Evolutionary conservation across 495 filamentous ascomycete species (phyloP).

Genomic region (Hypoxylon rickii): DNA sequence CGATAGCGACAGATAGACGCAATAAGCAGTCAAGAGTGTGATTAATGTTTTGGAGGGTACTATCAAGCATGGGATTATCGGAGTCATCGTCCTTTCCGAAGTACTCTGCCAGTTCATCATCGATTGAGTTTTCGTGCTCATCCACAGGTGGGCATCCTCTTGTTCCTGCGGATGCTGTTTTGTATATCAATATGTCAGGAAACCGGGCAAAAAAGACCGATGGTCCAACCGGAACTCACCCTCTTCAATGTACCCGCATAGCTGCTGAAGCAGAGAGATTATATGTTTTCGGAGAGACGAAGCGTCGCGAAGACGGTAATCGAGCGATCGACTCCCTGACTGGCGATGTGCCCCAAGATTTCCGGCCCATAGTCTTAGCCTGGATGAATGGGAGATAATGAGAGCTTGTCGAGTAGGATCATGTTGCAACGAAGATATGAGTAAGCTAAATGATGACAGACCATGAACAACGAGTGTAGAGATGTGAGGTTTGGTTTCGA

Average conservation of each 20-base stretch:
- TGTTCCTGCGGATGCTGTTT: not conserved
- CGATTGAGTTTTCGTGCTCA: not conserved
- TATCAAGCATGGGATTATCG: not conserved
- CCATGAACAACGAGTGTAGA: not conserved
- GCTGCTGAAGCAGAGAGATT: not conserved
- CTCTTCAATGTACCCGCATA: not conserved
- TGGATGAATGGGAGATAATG: not conserved
- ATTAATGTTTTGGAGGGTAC: not conserved
- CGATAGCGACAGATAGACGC: slow-evolving; percentile 40
- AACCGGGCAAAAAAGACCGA: not conserved
- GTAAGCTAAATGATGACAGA: not conserved
- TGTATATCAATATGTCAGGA: not conserved
- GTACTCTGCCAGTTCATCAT: not conserved
- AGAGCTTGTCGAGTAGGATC: not conserved
- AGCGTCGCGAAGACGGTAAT: not conserved
- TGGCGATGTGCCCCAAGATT: not conserved
- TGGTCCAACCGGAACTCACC: not conserved
- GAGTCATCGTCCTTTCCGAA: not conserved
- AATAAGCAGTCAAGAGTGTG: slow-evolving; percentile 34
- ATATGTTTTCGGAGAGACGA: not conserved
- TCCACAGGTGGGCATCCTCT: not conserved
- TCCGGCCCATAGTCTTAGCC: not conserved
- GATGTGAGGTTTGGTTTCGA: not conserved
- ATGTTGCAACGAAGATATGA: not conserved
- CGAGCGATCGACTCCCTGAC: not conserved